These are phyloP conservation scores for Ceratorhiza oryzae-sativae DNA, from an alignment of 1,284 basidiomycete genomes.

Conservation along the genomic window DNA sequence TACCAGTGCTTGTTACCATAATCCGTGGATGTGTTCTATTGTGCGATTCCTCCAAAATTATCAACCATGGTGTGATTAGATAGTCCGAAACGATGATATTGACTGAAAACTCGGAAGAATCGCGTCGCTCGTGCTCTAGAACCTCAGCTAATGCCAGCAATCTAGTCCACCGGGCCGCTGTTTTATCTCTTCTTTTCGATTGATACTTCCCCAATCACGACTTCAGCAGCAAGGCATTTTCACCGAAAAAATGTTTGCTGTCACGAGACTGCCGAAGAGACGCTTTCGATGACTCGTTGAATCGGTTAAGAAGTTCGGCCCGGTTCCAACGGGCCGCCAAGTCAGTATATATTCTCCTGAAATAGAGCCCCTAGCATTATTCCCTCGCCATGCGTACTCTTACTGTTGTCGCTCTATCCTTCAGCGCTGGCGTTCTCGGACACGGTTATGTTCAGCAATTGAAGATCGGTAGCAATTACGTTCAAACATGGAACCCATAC, in stretches of 20 bases:
- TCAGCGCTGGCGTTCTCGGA: background rate
- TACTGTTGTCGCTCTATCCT: background rate
- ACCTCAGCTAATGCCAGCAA: background rate
- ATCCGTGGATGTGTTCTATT: background rate
- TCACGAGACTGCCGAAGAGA: background rate
- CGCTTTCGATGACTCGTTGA: background rate
- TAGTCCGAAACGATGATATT: background rate
- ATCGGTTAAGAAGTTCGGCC: background rate
- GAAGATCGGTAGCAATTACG: conserved; percentile 17
- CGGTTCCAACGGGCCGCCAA: conserved; percentile 14
- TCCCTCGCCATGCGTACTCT: conserved; percentile 6
- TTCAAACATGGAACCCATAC: conserved; percentile 19
- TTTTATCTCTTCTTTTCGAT: background rate
- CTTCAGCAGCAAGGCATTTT: no score
- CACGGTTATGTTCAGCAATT: conserved; percentile 24
- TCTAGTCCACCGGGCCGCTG: background rate
- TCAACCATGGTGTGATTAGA: background rate
- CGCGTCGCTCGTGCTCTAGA: background rate
- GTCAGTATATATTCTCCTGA: conserved; percentile 8
- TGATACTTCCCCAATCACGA: background rate
- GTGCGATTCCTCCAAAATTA: background rate
- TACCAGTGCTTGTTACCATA: conserved; percentile 5
- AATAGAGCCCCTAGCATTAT: background rate
- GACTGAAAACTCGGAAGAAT: conserved; percentile 24
- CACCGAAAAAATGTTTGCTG: background rate